A percentile compares a stretch with the other conserved stretches of the same genome.
phyloP scores from a whole-genome alignment of 495 filamentous ascomycete species.

The Choiromyces venosus region DNA sequence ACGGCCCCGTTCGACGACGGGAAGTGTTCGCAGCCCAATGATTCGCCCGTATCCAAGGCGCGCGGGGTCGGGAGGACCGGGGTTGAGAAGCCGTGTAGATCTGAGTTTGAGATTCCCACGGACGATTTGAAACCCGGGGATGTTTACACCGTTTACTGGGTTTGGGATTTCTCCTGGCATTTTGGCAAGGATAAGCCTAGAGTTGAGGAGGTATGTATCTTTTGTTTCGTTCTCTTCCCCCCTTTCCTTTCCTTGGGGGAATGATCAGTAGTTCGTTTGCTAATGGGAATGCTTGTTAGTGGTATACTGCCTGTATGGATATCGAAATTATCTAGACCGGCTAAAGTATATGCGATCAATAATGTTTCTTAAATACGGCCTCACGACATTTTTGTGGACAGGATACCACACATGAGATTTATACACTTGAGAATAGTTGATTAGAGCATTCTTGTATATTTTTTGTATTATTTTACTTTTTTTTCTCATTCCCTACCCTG shows the following conservation, averaged over 20 bases:
- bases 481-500: background rate
- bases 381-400: background rate
- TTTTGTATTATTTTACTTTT: too few species aligned
- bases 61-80: slow-evolving; percentile 22
- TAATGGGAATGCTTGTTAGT: slow-evolving; percentile 20
- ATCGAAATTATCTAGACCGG: slow-evolving; percentile 26
- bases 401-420: background rate
- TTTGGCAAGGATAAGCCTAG: slow-evolving; percentile 13
- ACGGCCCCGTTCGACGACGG: slow-evolving; percentile 23
- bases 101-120: slow-evolving; percentile 20
- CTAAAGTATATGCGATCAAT: background rate
- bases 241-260: background rate
- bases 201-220: slow-evolving; percentile 15
- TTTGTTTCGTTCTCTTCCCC: background rate
- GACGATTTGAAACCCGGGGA: slow-evolving; percentile 16
- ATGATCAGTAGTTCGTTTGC: background rate
- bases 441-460: background rate
- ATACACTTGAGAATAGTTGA: background rate
- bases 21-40: slow-evolving; percentile 25
- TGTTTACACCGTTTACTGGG: slow-evolving; percentile 29
- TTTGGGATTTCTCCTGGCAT: slow-evolving; percentile 32
- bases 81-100: slow-evolving; percentile 15
- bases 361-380: background rate
- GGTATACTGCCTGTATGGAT: slow-evolving; percentile 35
- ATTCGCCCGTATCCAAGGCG: slow-evolving; percentile 7